Base-by-base conservation (phyloP, 495 filamentous ascomycete species). In the Pyrenopolyporus hunteri region DNA sequence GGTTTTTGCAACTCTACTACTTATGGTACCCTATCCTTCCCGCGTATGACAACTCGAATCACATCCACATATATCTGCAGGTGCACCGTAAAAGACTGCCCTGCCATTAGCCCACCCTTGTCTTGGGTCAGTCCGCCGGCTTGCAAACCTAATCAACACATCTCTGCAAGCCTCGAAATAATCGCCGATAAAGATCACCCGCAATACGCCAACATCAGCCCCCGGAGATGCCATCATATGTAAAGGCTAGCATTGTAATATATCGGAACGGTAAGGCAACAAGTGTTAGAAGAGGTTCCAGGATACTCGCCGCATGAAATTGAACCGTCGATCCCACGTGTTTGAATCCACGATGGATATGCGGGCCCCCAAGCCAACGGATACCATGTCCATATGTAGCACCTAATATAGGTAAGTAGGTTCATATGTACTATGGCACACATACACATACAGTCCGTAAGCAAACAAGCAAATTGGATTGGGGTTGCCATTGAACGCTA, bases 321-420 rank as follows among this genome's bases (percentile, higher is more conserved):
- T 50, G 42, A 51, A 45, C 29, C 13, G 64, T 55, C 64, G 57
- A 63, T 67, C 64, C 53, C 64, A 67, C 64, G 64, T 63, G 64
- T 67, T 46, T 63, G 36, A 63, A 66, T 53, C 70, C 64, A 36
- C 39, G 29, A 14, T 44, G 43, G n/a, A 49, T 54, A 53, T 49
- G 26, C 48, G 44, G n/a, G 13, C 37, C 29, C 17, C 31, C 40
- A 56, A 47, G 32, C n/a, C 29, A 29, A 29, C 33, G 22, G 33
- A 25, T 42, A 36, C 51, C 25, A 2, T 10, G 7, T 33, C 9
- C 31, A 9, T 33, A n/a, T n/a, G n/a, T n/a, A n/a, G n/a, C n/a
- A n/a, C n/a, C n/a, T n/a, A n/a, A 33, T n/a, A 33, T n/a, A 33
- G 31, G 13, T 4, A 33, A n/a, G 13, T n/a, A 33, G n/a, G n/a